These are phyloP conservation scores for Pseudohalonectria lignicola DNA, from an alignment of 2,329 filamentous ascomycete genomes.

Conservation along the genomic window DNA sequence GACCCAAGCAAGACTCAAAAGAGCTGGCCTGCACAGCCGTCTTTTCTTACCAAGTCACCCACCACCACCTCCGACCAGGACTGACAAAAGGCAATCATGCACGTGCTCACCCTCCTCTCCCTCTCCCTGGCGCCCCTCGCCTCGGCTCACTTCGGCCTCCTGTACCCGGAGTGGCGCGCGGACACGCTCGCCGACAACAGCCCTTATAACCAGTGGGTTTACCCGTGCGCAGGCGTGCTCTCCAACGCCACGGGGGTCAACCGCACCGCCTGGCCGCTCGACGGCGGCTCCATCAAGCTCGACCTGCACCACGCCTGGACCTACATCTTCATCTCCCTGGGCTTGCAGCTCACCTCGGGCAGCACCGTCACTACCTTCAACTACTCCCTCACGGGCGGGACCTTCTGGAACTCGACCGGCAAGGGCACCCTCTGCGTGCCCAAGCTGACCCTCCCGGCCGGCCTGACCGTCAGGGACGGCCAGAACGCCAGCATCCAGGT, in stretches of 20 bases:
- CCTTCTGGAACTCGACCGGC: conserved; percentile 47
- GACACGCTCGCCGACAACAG: conserved; percentile 29
- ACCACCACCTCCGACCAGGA: too few species aligned
- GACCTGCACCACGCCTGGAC: conserved; percentile 40
- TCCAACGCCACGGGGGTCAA: conserved; percentile 25
- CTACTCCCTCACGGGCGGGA: conserved; percentile 46
- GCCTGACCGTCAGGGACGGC: conserved; percentile 44
- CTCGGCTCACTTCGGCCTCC: conserved; percentile 35
- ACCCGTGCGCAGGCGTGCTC: conserved; percentile 40
- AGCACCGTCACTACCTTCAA: conserved; percentile 52
- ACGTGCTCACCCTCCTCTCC: conserved; percentile 17
- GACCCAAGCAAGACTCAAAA: too few species aligned
- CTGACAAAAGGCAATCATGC: too few species aligned
- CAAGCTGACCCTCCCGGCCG: conserved; percentile 39
- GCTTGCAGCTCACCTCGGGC: conserved; percentile 23
- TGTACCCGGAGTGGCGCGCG: conserved; percentile 36
- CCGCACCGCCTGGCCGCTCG: conserved; percentile 41
- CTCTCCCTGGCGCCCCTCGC: conserved; percentile 23
- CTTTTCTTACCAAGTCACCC: too few species aligned
- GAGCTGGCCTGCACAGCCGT: too few species aligned
- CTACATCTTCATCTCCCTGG: conserved; percentile 43
- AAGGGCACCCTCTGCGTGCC: conserved; percentile 57
- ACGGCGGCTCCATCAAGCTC: conserved; percentile 34
- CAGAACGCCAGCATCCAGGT: conserved; percentile 58
- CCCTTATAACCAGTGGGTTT: conserved; percentile 29